phyloP scores from a whole-genome alignment of 2,329 filamentous ascomycete genomes.

The Clarireedia monteithiana region DNA sequence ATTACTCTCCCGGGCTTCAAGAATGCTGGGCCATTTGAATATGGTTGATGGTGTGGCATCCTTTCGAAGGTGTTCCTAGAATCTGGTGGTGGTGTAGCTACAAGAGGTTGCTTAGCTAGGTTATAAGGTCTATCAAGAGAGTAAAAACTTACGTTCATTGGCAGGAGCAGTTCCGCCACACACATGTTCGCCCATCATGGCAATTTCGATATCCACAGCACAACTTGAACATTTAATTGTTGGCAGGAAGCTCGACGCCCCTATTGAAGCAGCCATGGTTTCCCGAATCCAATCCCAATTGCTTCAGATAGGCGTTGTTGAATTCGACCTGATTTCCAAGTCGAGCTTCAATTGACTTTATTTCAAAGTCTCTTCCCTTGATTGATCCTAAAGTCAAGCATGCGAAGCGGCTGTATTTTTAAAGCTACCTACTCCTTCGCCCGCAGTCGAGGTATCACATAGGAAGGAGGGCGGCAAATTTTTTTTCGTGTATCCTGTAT shows the following conservation, averaged over 20 bases:
- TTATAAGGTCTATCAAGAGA: not conserved
- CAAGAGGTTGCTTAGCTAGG: conserved; percentile 6
- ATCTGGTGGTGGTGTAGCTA: conserved; percentile 28
- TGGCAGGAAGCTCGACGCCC: conserved; percentile 63
- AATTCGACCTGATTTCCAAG: not conserved
- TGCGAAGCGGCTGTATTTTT: not conserved
- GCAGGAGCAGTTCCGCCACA: conserved; percentile 44
- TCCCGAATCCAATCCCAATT: no score
- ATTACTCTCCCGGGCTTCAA: conserved; percentile 33
- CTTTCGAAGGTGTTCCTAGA: conserved; percentile 18
- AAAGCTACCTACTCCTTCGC: not conserved
- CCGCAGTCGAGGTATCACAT: not conserved
- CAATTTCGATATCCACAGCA: conserved; percentile 70
- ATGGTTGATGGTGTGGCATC: conserved; percentile 17
- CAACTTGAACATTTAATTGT: conserved; percentile 85
- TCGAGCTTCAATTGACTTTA: not conserved
- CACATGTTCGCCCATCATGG: conserved; percentile 77
- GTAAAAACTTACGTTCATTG: conserved; percentile 36
- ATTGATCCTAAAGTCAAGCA: conserved; percentile 1
- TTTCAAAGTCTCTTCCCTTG: not conserved
- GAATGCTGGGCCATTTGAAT: conserved; percentile 18
- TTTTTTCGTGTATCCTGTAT: not conserved
- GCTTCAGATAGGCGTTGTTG: not conserved
- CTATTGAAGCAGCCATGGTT: conserved; percentile 26
- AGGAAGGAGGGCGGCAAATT: not conserved